Conservation (phyloP, 2,329 filamentous ascomycete genomes). For the Diplodia corticola region DNA sequence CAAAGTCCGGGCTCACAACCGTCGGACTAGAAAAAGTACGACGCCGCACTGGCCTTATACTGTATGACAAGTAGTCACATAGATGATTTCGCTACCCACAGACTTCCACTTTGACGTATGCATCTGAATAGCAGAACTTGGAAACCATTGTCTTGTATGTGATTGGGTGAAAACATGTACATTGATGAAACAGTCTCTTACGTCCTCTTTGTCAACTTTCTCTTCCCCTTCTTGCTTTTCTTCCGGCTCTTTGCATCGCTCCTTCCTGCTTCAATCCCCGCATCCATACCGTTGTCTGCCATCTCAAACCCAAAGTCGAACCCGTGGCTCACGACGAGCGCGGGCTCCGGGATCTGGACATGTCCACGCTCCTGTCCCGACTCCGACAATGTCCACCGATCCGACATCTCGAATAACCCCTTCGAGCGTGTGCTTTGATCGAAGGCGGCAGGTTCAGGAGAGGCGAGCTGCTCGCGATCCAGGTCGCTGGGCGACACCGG, state of each 20-base stretch:
- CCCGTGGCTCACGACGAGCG: neutral
- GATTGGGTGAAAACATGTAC: too few species aligned
- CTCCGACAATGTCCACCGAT: constrained; percentile 19
- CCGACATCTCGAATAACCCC: constrained; percentile 18
- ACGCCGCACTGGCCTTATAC: too few species aligned
- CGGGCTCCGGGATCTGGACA: constrained; percentile 5
- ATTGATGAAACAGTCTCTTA: neutral
- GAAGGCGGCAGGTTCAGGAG: too few species aligned
- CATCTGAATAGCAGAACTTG: too few species aligned
- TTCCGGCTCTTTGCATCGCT: neutral
- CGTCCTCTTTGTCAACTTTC: neutral
- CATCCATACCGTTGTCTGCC: neutral
- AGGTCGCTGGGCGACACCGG: neutral
- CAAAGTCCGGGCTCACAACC: too few species aligned
- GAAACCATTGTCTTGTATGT: too few species aligned
- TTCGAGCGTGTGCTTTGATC: neutral
- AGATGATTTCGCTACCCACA: too few species aligned
- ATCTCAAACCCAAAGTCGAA: constrained; percentile 21
- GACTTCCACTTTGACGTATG: too few species aligned
- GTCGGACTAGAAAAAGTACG: too few species aligned
- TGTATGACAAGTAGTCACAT: too few species aligned
- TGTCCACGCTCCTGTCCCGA: neutral
- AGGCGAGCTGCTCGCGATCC: neutral
- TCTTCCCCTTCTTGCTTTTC: neutral
- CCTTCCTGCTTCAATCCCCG: neutral